Conservation (phyloP, 2,329 filamentous ascomycete genomes). For the Thelonectria discophora region DNA sequence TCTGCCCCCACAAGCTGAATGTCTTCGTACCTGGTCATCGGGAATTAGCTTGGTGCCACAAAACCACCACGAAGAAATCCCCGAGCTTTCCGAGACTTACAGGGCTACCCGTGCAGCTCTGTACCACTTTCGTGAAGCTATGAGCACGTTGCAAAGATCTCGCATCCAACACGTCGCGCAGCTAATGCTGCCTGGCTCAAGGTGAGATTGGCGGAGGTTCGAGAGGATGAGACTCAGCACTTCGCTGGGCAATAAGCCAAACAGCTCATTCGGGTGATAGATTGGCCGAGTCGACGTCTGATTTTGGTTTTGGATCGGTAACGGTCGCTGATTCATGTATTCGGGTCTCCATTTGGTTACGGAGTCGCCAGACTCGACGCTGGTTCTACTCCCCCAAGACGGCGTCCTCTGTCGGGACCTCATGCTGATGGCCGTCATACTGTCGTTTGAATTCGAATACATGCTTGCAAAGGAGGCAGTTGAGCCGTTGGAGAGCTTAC, state of each 20-base stretch:
- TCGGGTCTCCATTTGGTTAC: conserved; percentile 32
- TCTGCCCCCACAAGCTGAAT: conserved; percentile 69
- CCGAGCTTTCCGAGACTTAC: conserved; percentile 48
- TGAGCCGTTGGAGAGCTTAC: conserved; percentile 47
- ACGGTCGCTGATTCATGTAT: conserved; percentile 36
- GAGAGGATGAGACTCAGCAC: conserved; percentile 66
- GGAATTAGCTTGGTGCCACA: conserved; percentile 27
- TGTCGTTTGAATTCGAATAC: conserved; percentile 42
- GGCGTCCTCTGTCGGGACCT: conserved; percentile 40
- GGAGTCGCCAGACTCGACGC: conserved; percentile 53
- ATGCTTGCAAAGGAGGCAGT: conserved; percentile 39
- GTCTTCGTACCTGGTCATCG: conserved; percentile 60
- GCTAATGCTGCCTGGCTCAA: conserved; percentile 57
- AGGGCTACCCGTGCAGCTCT: conserved; percentile 60
- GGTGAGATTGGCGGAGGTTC: conserved; percentile 61
- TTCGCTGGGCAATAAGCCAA: conserved; percentile 65
- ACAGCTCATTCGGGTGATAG: conserved; percentile 59
- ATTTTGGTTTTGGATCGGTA: conserved; percentile 33
- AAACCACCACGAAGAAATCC: not conserved
- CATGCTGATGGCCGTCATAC: conserved; percentile 33
- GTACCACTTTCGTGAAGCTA: conserved; percentile 62
- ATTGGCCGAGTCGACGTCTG: conserved; percentile 33
- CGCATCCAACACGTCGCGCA: conserved; percentile 74
- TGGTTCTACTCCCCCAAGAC: conserved; percentile 51
- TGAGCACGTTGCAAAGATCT: conserved; percentile 61